Evolutionary conservation across 495 filamentous ascomycete genomes (phyloP).

Genomic region (Podospora anserina): DNA sequence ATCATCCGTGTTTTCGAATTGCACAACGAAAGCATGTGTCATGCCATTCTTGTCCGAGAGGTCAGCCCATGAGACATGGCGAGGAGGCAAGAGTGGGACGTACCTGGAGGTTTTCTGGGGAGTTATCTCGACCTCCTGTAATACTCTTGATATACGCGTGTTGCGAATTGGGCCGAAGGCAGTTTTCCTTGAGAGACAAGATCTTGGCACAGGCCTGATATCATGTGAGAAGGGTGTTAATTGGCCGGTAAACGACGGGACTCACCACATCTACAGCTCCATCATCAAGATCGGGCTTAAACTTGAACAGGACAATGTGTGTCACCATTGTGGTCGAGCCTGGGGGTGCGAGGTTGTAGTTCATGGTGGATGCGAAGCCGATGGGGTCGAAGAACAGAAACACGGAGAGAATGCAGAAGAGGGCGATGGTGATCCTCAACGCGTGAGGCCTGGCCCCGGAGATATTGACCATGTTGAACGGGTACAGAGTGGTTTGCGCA

Average conservation of each 20-base stretch:
- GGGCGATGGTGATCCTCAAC: constrained; percentile 11
- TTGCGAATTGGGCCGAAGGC: constrained; percentile 45
- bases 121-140: constrained; percentile 62
- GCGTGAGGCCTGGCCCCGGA: constrained; percentile 13
- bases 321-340: constrained; percentile 32
- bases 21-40: constrained; percentile 60
- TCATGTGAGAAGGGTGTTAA: not conserved
- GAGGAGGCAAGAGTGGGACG: not conserved
- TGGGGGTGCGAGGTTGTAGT: not conserved
- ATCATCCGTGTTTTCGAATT: constrained; percentile 58
- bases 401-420: constrained; percentile 14
- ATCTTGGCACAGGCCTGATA: constrained; percentile 24
- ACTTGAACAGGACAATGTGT: constrained; percentile 61
- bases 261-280: constrained; percentile 49
- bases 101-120: constrained; percentile 60
- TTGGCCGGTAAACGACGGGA: not conserved
- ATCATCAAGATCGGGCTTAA: constrained; percentile 44
- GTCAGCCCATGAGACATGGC: not conserved
- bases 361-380: constrained; percentile 18
- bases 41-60: constrained; percentile 41
- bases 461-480: constrained; percentile 13
- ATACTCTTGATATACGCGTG: constrained; percentile 57
- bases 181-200: constrained; percentile 42
- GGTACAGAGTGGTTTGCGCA: not conserved
- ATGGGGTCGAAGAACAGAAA: constrained; percentile 26